Percentiles rank a stretch among this genome's conserved stretches.
phyloP scores from a whole-genome alignment of 345 rosid genomes.

The Salix brachista region DNA sequence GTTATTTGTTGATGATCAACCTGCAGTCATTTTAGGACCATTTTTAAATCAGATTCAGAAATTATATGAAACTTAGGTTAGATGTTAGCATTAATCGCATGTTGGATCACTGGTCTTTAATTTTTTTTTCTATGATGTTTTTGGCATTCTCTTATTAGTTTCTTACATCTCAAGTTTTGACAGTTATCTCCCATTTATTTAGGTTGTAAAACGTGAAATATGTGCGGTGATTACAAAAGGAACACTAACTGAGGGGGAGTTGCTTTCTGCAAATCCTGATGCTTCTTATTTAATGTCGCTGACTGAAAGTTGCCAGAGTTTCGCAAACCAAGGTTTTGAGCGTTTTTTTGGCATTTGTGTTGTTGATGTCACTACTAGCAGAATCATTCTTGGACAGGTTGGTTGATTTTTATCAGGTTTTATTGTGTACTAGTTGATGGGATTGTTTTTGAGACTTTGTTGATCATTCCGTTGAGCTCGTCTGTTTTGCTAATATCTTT shows the following conservation, averaged over 20 bases:
- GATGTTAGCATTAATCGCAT: not conserved
- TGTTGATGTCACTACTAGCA: constrained; percentile 87
- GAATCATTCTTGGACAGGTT: constrained; percentile 86
- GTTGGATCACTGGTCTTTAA: not conserved
- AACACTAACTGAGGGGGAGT: constrained; percentile 86
- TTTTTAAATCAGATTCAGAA: not conserved
- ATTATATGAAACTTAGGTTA: not conserved
- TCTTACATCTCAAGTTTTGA: constrained; percentile 15
- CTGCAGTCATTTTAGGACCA: not conserved
- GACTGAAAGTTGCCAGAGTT: constrained; percentile 51
- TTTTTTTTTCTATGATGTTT: not conserved
- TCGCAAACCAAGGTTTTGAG: constrained; percentile 32
- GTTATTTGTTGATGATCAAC: not conserved
- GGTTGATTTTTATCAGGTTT: constrained; percentile 10
- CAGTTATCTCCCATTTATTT: constrained; percentile 21
- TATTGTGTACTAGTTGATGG: not conserved
- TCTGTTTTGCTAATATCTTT: not conserved
- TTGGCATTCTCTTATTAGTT: not conserved
- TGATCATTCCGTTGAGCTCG: not conserved
- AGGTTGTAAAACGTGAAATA: constrained; percentile 98
- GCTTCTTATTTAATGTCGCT: constrained; percentile 85
- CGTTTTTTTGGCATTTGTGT: constrained; percentile 70
- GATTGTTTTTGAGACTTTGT: not conserved
- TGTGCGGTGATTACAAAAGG: constrained; percentile 93
- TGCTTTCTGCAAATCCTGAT: constrained; percentile 79